phyloP scores from a whole-genome alignment of 306 rosid genomes.

The Clitoria ternatea region DNA sequence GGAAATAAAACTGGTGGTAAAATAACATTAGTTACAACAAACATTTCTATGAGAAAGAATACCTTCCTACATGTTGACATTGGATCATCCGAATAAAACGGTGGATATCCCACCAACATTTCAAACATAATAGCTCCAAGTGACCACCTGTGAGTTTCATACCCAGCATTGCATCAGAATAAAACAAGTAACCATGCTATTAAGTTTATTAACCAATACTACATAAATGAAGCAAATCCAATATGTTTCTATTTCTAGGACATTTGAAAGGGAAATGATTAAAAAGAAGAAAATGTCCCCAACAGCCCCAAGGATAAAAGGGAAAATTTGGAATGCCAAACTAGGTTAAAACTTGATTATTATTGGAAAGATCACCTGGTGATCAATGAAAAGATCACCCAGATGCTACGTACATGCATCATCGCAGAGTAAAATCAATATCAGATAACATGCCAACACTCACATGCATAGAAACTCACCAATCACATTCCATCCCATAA shows the following conservation, averaged over 20 bases:
- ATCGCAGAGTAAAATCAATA: background rate
- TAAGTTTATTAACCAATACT: background rate
- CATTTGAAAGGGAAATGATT: background rate
- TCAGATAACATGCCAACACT: background rate
- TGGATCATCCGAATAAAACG: conserved; percentile 98
- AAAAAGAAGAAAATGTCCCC: background rate
- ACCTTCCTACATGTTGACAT: conserved; percentile 99
- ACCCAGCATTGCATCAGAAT: conserved; percentile 18
- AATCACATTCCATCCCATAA: conserved; percentile 97
- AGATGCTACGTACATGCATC: background rate
- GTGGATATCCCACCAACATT: conserved; percentile 97
- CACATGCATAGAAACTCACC: conserved; percentile 52
- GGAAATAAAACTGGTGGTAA: background rate
- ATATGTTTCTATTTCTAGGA: background rate
- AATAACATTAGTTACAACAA: background rate
- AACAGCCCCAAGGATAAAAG: background rate
- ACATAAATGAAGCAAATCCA: conserved; percentile 13
- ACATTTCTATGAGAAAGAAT: conserved; percentile 22
- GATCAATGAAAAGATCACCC: conserved; percentile 8
- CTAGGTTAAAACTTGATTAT: background rate
- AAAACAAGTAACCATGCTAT: background rate
- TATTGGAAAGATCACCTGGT: conserved; percentile 12
- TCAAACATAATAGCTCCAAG: conserved; percentile 99
- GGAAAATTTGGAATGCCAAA: background rate
- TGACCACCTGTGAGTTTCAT: conserved; percentile 76